A percentile compares a stretch with the other conserved stretches of the same genome.
Conservation (phyloP, 257 asterid genomes). For the Coffea canephora region DNA sequence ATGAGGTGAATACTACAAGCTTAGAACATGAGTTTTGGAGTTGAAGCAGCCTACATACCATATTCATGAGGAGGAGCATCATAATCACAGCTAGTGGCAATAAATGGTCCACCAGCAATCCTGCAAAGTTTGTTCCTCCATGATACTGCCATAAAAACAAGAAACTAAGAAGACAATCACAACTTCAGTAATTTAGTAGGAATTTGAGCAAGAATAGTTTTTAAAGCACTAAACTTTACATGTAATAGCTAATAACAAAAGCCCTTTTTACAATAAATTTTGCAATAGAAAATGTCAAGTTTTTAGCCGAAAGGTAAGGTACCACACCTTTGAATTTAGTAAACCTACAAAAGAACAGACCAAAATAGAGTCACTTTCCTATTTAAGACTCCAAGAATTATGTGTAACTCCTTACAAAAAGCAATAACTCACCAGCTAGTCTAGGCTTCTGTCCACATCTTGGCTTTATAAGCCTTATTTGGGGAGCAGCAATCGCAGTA, state of each 20-base stretch:
- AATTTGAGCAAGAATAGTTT: background rate
- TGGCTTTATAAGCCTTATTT: constrained; percentile 81
- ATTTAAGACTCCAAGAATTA: background rate
- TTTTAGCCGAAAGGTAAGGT: constrained; percentile 92
- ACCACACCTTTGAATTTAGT: constrained; percentile 97
- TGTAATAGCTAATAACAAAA: constrained; percentile 79
- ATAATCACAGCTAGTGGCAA: constrained; percentile 50
- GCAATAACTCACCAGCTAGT: constrained; percentile 70
- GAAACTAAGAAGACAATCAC: background rate
- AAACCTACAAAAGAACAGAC: constrained; percentile 47
- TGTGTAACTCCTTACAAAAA: background rate
- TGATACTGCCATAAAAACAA: constrained; percentile 28
- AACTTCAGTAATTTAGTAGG: background rate
- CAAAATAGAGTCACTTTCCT: background rate
- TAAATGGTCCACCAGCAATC: constrained; percentile 50
- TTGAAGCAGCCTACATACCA: constrained; percentile 20
- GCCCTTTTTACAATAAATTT: constrained; percentile 86
- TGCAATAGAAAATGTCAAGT: constrained; percentile 91
- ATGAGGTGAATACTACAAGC: constrained; percentile 23
- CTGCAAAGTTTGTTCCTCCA: constrained; percentile 54
- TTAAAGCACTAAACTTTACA: constrained; percentile 39
- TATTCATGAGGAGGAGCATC: constrained; percentile 53
- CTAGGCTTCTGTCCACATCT: constrained; percentile 99
- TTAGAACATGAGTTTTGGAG: background rate
- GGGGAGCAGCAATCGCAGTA: constrained; percentile 91